A percentile compares a stretch with the other conserved stretches of the same genome.
These are phyloP conservation scores for Rubia tinctorum DNA, from an alignment of 305 asterid genomes.

Conservation along the genomic window DNA sequence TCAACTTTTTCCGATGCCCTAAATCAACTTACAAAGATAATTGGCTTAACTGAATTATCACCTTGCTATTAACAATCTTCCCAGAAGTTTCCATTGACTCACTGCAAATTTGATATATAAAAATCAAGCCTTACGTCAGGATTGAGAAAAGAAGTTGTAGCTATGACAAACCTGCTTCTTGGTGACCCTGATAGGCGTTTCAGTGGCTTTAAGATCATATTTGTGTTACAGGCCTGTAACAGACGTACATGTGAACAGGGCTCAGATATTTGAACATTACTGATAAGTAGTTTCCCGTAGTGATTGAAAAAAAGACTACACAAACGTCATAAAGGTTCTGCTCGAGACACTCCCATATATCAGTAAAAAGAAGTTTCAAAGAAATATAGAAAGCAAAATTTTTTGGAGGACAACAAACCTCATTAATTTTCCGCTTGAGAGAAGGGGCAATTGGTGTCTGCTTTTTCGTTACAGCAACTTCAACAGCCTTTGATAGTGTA, in stretches of 20 bases:
- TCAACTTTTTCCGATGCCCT: conserved; percentile 8
- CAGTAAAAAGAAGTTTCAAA: neutral
- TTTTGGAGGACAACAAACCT: conserved; percentile 34
- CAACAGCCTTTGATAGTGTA: conserved; percentile 26
- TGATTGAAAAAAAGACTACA: neutral
- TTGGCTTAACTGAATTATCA: conserved; percentile 23
- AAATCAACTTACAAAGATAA: conserved; percentile 6
- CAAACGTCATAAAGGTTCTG: neutral
- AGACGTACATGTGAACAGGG: conserved; percentile 11
- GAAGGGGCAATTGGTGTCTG: conserved; percentile 37
- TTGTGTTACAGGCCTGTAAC: conserved; percentile 43
- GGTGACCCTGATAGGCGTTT: conserved; percentile 55
- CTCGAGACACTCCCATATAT: neutral
- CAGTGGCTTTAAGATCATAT: conserved; percentile 44
- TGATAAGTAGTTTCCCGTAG: neutral
- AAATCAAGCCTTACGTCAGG: conserved; percentile 14
- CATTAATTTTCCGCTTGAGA: conserved; percentile 56
- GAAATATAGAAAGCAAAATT: neutral
- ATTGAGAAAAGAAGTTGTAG: conserved; percentile 1
- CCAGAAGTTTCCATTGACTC: conserved; percentile 36
- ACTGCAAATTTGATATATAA: conserved; percentile 39
- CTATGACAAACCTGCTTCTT: conserved; percentile 45
- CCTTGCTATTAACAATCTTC: conserved; percentile 43
- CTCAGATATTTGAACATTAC: neutral
- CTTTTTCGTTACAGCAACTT: conserved; percentile 27